Percentiles rank a stretch among this genome's conserved stretches.
Evolutionary conservation across 345 rosid genomes (phyloP).

Genomic region (Chamaenerion angustifolium): DNA sequence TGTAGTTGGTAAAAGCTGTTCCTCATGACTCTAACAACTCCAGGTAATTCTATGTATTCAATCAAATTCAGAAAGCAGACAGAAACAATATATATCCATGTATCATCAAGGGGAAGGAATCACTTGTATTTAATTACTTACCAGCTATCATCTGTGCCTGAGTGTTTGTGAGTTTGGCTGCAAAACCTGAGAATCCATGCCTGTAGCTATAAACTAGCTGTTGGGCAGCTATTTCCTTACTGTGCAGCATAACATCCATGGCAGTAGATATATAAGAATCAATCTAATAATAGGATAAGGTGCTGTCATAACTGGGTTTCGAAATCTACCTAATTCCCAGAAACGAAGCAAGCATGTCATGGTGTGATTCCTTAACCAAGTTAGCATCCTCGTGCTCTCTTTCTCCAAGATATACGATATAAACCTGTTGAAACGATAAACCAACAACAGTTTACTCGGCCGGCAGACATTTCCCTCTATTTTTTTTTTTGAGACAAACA

Average conservation of each 20-base stretch:
- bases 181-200: constrained; percentile 70
- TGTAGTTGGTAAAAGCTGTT: constrained; percentile 38
- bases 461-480: neutral
- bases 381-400: constrained; percentile 30
- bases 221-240: constrained; percentile 34
- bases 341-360: constrained; percentile 40
- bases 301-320: too few relatives aligned
- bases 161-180: constrained; percentile 48
- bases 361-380: constrained; percentile 35
- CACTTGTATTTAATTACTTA: constrained; percentile 3
- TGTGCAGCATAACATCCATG: constrained; percentile 20
- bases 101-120: neutral
- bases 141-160: constrained; percentile 44
- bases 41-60: constrained; percentile 27
- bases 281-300: too few relatives aligned
- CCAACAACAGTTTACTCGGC: neutral
- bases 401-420: constrained; percentile 51
- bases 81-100: too few relatives aligned
- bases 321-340: constrained; percentile 19
- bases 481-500: neutral
- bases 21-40: constrained; percentile 40
- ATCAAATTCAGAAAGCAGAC: too few relatives aligned
- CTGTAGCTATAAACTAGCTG: constrained; percentile 57
- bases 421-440: constrained; percentile 25
- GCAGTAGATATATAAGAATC: neutral